These are phyloP conservation scores for Boletus mariae DNA, from an alignment of 1,284 basidiomycete species.

Conservation along the genomic window DNA sequence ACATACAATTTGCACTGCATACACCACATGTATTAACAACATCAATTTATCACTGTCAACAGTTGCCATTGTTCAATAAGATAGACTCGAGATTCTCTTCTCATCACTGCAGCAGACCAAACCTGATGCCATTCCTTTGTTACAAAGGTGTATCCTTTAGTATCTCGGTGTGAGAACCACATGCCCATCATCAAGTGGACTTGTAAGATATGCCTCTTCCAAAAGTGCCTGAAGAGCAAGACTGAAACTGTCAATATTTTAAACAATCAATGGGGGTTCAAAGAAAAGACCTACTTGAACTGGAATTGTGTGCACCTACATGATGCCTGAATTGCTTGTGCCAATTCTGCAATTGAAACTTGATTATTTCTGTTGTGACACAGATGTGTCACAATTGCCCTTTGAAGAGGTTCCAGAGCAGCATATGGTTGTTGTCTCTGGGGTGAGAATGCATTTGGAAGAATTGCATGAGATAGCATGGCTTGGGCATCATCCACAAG, in stretches of 20 bases:
- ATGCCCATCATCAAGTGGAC: conserved; percentile 28
- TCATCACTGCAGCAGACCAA: too few species aligned
- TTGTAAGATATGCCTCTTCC: conserved; percentile 32
- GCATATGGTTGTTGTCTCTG: conserved; percentile 22
- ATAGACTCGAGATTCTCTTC: not conserved
- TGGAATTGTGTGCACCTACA: conserved; percentile 20
- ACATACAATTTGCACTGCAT: conserved; percentile 18
- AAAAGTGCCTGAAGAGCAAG: conserved; percentile 21
- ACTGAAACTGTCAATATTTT: conserved; percentile 12
- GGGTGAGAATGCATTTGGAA: conserved; percentile 21
- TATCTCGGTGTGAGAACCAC: conserved; percentile 31
- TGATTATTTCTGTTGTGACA: not conserved
- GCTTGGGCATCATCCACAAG: not conserved
- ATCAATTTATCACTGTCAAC: conserved; percentile 1
- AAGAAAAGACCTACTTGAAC: conserved; percentile 18
- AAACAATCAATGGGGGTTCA: not conserved
- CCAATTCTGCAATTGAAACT: conserved; percentile 17
- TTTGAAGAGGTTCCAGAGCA: conserved; percentile 17
- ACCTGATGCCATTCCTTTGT: not conserved
- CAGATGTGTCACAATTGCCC: conserved; percentile 22
- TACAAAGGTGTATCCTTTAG: conserved; percentile 2
- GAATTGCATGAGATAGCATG: not conserved
- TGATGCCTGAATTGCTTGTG: conserved; percentile 9
- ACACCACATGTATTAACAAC: conserved; percentile 15
- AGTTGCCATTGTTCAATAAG: not conserved